Conservation (phyloP, 192 early-diverging fungal genomes). For the Backusella tuberculispora region DNA sequence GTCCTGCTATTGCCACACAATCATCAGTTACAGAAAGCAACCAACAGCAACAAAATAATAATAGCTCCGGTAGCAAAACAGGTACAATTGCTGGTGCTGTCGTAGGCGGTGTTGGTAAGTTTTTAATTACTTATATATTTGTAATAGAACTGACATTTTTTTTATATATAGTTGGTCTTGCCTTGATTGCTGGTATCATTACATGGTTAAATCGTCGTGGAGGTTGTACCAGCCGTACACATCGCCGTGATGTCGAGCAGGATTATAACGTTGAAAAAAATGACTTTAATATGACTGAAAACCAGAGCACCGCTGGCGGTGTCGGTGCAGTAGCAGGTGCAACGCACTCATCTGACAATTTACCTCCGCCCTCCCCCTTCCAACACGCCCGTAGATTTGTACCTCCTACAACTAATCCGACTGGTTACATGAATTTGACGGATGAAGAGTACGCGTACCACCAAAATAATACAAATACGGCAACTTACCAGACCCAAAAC, state of each 20-base stretch:
- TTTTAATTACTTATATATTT: no score
- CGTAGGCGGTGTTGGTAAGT: constrained; percentile 27
- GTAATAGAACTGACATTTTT: neutral
- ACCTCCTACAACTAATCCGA: constrained; percentile 14
- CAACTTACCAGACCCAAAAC: neutral
- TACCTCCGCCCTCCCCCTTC: constrained; percentile 25
- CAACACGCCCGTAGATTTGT: constrained; percentile 28
- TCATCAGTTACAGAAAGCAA: neutral
- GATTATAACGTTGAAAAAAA: constrained; percentile 17
- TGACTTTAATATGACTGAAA: constrained; percentile 32
- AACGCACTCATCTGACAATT: constrained; percentile 20
- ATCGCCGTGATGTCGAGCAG: constrained; percentile 8
- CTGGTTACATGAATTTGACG: constrained; percentile 29
- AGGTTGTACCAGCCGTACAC: constrained; percentile 31
- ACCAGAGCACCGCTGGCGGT: neutral
- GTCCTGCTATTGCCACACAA: neutral
- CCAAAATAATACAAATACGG: neutral
- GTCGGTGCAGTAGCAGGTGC: constrained; percentile 10
- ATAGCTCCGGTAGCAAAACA: constrained; percentile 20
- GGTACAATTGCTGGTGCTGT: constrained; percentile 26
- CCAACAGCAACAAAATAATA: neutral
- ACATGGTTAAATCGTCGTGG: constrained; percentile 42
- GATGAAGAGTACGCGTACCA: constrained; percentile 28
- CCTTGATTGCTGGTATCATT: constrained; percentile 34
- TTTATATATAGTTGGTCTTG: constrained; percentile 32